Base-by-base conservation (phyloP, 176 grass and related monocot species). In the Coix lacrymajobi region DNA sequence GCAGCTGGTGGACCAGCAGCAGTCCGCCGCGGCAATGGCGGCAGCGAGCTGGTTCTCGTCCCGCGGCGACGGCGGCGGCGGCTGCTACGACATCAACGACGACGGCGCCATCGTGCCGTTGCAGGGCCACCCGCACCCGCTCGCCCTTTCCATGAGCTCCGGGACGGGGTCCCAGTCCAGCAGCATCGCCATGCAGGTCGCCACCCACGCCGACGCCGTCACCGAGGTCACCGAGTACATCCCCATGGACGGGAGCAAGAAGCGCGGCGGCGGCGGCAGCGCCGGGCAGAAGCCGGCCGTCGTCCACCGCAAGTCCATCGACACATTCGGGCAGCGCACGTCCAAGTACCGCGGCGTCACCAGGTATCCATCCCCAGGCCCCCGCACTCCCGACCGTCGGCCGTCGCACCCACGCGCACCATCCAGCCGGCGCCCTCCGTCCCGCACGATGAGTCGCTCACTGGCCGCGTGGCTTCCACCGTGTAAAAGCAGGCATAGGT, bases 261-360 rank as follows among this genome's bases (percentile, higher is more conserved):
- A 96, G 87, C 90, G 93, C 71, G 85, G 86, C 37, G 82, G 56
- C 79, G 81, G 76, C 73, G 81, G 82, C 11, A 60, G 62, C 51
- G 88, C 72, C 2, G 82, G 76, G 40, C 83, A 86, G 64, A 96
- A 99, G 89, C 96, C 92, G 54, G 84, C 92, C 17, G 36, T 45
- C 5, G 97, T 99, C 11, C 97, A 99, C 85, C 88, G 97, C 88
- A 99, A 99, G 81, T 96, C 91, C 57, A 96, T 99, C 79, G 97
- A 99, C 60, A 99, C 97, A 22, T 99, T 99, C 81, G 97, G 97
- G 6, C 97, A 99, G 85, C 89, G 97, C 75, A 99, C 97, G 29
- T 99, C 97, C 33, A 88, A 99, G 81, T 99, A 96, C 83, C 83
- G 97, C 67, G 97, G 97, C 54, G 97, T 99, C 77, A 99, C 93